A percentile compares a stretch with the other conserved stretches of the same genome.
These are phyloP conservation scores for Neurospora sp. DNA, from an alignment of 495 filamentous ascomycete species.

Conservation along the genomic window DNA sequence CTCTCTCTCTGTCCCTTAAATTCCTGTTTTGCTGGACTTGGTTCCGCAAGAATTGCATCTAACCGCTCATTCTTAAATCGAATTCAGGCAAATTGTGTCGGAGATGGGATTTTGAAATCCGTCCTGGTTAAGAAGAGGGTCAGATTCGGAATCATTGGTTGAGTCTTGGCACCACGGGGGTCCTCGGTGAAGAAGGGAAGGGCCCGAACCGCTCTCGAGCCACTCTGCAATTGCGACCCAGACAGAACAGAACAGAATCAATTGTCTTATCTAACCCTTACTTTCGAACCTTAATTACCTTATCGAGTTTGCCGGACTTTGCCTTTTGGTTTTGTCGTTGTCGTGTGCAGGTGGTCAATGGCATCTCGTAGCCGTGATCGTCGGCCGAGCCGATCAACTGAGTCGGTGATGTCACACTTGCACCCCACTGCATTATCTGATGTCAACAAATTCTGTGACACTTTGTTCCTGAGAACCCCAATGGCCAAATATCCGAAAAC, in stretches of 20 bases:
- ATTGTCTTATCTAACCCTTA: neutral
- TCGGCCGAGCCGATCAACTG: neutral
- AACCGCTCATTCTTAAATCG: neutral
- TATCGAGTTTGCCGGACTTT: no score
- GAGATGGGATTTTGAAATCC: no score
- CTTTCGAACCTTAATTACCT: neutral
- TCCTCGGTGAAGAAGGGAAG: neutral
- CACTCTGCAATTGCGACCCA: neutral
- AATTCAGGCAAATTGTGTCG: neutral
- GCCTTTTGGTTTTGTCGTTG: neutral
- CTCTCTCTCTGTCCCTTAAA: no score
- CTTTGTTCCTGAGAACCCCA: neutral
- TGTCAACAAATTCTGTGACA: neutral
- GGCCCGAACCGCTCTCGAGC: neutral
- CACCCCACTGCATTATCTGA: neutral
- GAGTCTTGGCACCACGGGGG: neutral
- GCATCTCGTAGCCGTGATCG: neutral
- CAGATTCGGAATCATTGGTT: neutral
- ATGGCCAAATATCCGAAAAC: neutral
- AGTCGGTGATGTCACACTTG: neutral
- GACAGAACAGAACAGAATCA: rapidly evolving
- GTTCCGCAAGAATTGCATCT: neutral
- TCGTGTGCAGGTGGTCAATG: neutral
- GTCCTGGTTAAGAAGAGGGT: no score
- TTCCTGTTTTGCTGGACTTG: no score